Conservation (phyloP, 1,139 yeast species). For the Eremothecium gossypii region DNA sequence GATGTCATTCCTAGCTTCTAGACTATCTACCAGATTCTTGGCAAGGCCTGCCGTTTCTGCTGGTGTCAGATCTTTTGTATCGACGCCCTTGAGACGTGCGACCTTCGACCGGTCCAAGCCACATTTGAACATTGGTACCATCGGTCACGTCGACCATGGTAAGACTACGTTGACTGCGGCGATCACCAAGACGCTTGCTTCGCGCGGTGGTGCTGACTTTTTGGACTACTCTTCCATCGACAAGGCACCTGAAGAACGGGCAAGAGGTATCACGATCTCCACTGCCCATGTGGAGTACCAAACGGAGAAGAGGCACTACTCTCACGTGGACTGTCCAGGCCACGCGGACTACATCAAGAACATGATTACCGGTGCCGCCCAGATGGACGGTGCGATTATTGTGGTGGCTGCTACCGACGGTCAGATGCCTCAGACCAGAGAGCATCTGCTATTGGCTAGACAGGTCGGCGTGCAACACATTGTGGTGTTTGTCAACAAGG, state of each 20-base stretch:
- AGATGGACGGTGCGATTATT: slow-evolving; percentile 99
- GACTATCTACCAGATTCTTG: slow-evolving; percentile 2
- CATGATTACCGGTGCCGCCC: slow-evolving; percentile 99
- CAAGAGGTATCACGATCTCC: slow-evolving; percentile 98
- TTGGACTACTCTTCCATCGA: slow-evolving; percentile 90
- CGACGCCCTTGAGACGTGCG: slow-evolving; percentile 25
- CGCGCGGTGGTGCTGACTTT: slow-evolving; percentile 85
- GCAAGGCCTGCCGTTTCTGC: slow-evolving; percentile 5
- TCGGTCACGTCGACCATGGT: slow-evolving; percentile 97
- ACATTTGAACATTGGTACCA: slow-evolving; percentile 93
- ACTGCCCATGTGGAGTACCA: slow-evolving; percentile 96
- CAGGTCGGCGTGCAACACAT: slow-evolving; percentile 98
- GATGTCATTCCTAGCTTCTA: slow-evolving; percentile 7
- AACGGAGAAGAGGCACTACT: slow-evolving; percentile 86
- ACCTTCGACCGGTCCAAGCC: slow-evolving; percentile 89
- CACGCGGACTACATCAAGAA: slow-evolving; percentile 98
- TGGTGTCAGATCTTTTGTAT: slow-evolving; percentile 7
- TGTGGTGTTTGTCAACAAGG: slow-evolving; percentile 96
- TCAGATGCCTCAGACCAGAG: slow-evolving; percentile 99
- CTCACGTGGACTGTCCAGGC: slow-evolving; percentile 98
- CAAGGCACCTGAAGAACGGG: slow-evolving; percentile 99
- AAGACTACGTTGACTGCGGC: slow-evolving; percentile 98
- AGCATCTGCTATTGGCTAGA: slow-evolving; percentile 94
- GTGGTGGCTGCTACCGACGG: slow-evolving; percentile 99
- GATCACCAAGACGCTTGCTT: slow-evolving; percentile 87